Conservation (phyloP, 2,329 filamentous ascomycete genomes). For the Clonostachys rosea region DNA sequence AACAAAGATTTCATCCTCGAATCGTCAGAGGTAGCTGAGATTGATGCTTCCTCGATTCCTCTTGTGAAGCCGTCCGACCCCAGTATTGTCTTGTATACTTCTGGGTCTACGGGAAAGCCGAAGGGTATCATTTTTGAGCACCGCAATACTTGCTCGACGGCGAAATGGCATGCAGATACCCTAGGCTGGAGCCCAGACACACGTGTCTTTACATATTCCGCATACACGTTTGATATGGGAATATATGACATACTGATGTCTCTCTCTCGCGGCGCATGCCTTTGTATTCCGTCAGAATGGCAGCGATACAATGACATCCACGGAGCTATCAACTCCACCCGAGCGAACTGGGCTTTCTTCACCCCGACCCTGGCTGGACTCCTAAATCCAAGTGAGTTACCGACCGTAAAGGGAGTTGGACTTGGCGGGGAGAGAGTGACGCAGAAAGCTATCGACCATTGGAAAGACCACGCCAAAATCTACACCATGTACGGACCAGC, state of each 20-base stretch:
- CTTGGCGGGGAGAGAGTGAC: constrained; percentile 14
- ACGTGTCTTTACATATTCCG: constrained; percentile 40
- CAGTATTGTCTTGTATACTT: constrained; percentile 3
- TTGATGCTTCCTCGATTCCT: not conserved
- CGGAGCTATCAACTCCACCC: constrained; percentile 5
- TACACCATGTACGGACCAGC: not conserved
- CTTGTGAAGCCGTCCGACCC: constrained; percentile 4
- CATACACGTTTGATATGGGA: constrained; percentile 7
- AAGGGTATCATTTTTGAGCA: constrained; percentile 6
- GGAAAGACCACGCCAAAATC: not conserved
- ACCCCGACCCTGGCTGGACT: constrained; percentile 11
- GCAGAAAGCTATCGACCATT: not conserved
- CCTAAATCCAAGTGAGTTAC: constrained; percentile 10
- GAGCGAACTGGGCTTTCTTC: constrained; percentile 5
- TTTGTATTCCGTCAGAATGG: constrained; percentile 9
- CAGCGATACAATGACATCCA: constrained; percentile 4
- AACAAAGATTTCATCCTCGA: not conserved
- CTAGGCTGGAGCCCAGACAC: constrained; percentile 11
- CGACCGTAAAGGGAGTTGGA: constrained; percentile 8
- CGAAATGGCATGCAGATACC: constrained; percentile 31
- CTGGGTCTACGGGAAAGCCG: constrained; percentile 4
- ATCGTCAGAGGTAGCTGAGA: not conserved
- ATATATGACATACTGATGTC: constrained; percentile 4
- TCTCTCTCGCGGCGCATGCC: constrained; percentile 4
- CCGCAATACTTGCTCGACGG: constrained; percentile 14